Conservation (phyloP, 441 rosid genomes). For the Raphanus hybrid region DNA sequence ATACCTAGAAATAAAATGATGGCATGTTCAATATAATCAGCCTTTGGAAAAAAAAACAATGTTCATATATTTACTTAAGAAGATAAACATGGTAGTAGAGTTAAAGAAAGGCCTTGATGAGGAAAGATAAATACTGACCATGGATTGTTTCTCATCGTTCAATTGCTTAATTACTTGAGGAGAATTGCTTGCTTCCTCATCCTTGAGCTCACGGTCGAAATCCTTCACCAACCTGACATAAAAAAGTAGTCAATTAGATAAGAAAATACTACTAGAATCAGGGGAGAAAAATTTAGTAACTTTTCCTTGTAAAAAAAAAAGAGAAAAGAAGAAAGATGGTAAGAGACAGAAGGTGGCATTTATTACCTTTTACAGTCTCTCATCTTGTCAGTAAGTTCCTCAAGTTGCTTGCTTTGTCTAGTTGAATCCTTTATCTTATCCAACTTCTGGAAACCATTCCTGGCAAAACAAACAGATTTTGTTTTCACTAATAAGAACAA, state of each 20-base stretch:
- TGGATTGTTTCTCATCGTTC: slow-evolving; percentile 97
- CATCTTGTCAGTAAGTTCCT: slow-evolving; percentile 92
- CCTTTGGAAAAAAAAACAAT: background rate
- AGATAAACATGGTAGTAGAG: background rate
- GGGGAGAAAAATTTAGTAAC: background rate
- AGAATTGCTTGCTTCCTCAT: slow-evolving; percentile 80
- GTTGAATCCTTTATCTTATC: slow-evolving; percentile 91
- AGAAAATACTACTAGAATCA: background rate
- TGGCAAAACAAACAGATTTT: slow-evolving; percentile 36
- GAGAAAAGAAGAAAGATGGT: no score
- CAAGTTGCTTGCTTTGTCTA: slow-evolving; percentile 93
- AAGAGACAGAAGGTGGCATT: no score
- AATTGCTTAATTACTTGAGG: slow-evolving; percentile 83
- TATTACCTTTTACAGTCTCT: slow-evolving; percentile 87
- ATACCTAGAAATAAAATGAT: no score
- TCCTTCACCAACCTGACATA: slow-evolving; percentile 87
- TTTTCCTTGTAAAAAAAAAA: no score
- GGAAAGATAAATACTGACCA: slow-evolving; percentile 45
- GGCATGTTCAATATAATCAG: no score
- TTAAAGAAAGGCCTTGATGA: background rate
- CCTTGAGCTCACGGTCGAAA: slow-evolving; percentile 89
- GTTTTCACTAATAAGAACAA: background rate
- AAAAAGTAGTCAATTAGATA: slow-evolving; percentile 18
- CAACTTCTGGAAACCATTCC: slow-evolving; percentile 97
- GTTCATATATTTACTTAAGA: background rate